Percentiles rank a stretch among this genome's conserved stretches.
Evolutionary conservation across 129 eudicot species (phyloP).

Genomic region (Pseudognaphalium luteoalbum): DNA sequence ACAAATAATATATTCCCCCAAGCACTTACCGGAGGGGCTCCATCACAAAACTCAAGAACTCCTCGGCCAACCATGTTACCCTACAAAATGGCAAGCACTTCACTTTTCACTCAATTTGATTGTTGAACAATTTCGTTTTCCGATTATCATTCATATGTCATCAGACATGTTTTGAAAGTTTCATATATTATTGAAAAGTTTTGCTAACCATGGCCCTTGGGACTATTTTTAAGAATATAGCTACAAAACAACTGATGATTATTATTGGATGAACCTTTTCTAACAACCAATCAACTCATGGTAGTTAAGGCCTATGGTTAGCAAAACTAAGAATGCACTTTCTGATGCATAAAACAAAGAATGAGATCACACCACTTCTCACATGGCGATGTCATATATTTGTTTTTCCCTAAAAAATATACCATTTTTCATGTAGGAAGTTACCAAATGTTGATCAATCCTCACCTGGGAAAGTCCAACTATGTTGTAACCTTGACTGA

Average conservation of each 20-base stretch:
- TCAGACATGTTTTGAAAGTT: neutral
- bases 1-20: neutral
- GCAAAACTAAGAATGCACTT: no score
- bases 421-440: slow-evolving; percentile 7
- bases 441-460: slow-evolving; percentile 7
- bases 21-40: slow-evolving; percentile 82
- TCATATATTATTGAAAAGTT: no score
- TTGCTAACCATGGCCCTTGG: no score
- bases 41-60: slow-evolving; percentile 80
- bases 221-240: no score
- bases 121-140: neutral
- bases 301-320: no score
- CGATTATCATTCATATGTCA: neutral
- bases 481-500: slow-evolving; percentile 75
- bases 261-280: no score
- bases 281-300: no score
- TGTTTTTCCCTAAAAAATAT: neutral
- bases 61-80: slow-evolving; percentile 91
- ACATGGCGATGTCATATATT: no score
- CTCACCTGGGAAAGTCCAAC: slow-evolving; percentile 95
- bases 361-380: no score
- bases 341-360: no score
- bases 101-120: neutral
- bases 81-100: slow-evolving; percentile 40
- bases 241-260: no score